phyloP scores from a whole-genome alignment of 139 green algal genomes.

The Pleodorina starrii region DNA sequence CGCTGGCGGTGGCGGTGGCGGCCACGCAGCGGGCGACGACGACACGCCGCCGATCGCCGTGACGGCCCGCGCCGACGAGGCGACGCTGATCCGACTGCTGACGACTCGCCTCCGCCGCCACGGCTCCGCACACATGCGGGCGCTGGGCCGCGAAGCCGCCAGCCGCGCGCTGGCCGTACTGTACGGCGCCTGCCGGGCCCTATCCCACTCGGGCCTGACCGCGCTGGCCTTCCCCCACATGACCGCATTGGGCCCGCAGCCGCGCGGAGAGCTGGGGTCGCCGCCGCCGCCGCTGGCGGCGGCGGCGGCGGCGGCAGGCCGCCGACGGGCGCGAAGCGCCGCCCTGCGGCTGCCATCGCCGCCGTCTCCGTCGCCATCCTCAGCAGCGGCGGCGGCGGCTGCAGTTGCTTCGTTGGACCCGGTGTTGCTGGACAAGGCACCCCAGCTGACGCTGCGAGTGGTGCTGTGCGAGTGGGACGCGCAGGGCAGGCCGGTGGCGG shows the following conservation, averaged over 20 bases:
- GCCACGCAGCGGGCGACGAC: background rate
- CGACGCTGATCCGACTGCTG: background rate
- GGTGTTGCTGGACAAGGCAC: conserved; percentile 8
- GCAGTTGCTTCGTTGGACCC: background rate
- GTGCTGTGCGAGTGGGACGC: background rate
- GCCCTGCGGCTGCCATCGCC: no score
- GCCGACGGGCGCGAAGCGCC: no score
- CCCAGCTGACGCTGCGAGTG: conserved; percentile 36
- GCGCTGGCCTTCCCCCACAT: conserved; percentile 1
- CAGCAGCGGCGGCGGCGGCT: background rate
- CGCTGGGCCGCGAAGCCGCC: background rate
- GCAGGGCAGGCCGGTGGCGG: background rate
- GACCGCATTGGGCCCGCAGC: background rate
- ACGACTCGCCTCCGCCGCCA: background rate
- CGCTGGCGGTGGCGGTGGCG: background rate
- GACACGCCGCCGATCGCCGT: background rate
- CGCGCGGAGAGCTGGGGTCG: background rate
- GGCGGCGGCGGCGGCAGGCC: background rate
- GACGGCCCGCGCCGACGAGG: background rate
- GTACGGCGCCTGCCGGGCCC: background rate
- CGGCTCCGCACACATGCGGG: background rate
- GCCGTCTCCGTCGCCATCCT: background rate
- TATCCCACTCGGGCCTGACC: background rate
- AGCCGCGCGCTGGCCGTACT: background rate
- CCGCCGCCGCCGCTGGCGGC: background rate